Base-by-base conservation (phyloP, 805 yeast genomes). In the Teunomyces cretensis region DNA sequence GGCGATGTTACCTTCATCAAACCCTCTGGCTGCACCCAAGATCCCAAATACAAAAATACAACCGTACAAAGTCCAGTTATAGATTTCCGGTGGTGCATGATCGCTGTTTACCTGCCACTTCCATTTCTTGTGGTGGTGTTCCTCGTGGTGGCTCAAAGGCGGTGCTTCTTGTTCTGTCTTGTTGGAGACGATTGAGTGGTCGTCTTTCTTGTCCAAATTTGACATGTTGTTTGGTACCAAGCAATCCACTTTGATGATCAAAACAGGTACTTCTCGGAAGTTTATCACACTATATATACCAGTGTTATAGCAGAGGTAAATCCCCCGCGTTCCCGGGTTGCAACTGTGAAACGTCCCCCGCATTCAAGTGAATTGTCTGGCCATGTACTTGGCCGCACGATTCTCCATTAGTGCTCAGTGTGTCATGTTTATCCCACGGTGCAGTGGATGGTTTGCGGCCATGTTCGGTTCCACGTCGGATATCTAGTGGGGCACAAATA, bases 11-110 rank as follows among this genome's bases (percentile, higher is more conserved):
- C 62, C 62, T 42, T 57, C 62, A 41, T 57, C 62, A 33, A 51
- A 51, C 6, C 62, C 62, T 42, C 60, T 47, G 27, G 61, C 60
- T 14, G 59, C 57, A 11, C 61, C 61, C 41, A 57, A 54, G 27
- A 57, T 46, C 16, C 59, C 59, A 40, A 55, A 55, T 19, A 54
- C 59, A 27, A 55, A 54, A 16, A 54, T 52, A 7, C 56, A 49
- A 27, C 51, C 37, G 37, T 53, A 56, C 15, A 57, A 47, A 3
- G 59, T 54, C 51, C 54, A 44, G 51, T 57, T 57, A 44, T 54
- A 57, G 27, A 57, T 56, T 24, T 56, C 57, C 13, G 47, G 51
- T 7, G 61, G 61, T 4, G 60, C 51, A 19, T 46, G 44, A 44
- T 55, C 60, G 24, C 44, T 50, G 30, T 50, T 44, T n/a, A 33